Percentiles rank a stretch among this genome's conserved stretches.
Conservation (phyloP, 2,329 filamentous ascomycete species). For the Pyricularia pennisetigena region DNA sequence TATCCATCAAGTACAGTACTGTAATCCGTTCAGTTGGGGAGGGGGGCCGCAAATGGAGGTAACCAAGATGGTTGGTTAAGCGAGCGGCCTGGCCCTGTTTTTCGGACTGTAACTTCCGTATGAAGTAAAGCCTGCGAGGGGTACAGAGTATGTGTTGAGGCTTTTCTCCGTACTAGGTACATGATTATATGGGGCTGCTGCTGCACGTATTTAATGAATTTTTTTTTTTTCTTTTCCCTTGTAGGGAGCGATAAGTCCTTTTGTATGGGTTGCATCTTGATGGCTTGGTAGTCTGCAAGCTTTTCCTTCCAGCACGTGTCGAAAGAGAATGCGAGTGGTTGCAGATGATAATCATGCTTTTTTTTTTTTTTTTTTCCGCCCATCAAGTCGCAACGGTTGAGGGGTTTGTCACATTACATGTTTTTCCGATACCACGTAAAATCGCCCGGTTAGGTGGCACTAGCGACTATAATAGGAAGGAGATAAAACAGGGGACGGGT, state of each 20-base stretch:
- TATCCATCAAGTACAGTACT: no score
- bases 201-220: no score
- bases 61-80: background rate
- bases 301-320: background rate
- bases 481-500: background rate
- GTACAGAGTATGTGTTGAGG: background rate
- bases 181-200: background rate
- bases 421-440: background rate
- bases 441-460: background rate
- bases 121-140: background rate
- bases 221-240: no score
- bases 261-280: no score
- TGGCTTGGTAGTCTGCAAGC: background rate
- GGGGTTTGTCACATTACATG: background rate
- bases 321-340: background rate
- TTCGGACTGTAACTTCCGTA: background rate
- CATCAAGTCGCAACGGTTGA: background rate
- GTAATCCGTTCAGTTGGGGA: background rate
- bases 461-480: background rate
- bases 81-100: background rate
- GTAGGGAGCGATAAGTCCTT: background rate
- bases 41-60: background rate
- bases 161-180: background rate
- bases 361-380: no score
- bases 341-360: background rate